Evolutionary conservation across 208 protist species (phyloP), one percentile per base, ranked within the genome.

Genomic region (Crithidia sp.): DNA sequence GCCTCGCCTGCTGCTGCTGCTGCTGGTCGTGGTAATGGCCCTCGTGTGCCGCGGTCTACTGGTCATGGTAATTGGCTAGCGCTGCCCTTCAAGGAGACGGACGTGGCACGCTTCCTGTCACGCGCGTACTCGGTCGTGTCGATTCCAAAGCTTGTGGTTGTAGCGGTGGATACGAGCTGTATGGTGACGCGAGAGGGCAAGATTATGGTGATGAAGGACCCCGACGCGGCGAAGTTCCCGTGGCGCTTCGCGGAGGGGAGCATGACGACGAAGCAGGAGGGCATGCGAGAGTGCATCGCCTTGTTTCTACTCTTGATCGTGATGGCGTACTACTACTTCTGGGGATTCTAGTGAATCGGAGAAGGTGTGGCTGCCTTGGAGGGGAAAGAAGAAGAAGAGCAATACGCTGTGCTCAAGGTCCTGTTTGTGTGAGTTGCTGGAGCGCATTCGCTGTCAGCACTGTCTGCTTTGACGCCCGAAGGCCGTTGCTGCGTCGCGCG

Each of bases 1-100:
- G 28, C 28, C 28, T 28, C 28, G 28, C 28, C 28, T 28, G 28
- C 28, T 28, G 28, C 28, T 1, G 28, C 28, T 28, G 28, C 28
- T 28, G 28, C 28, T 28, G 28, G 28, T 28, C 28, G 28, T 2
- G 28, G 28, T 28, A 54, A 41, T 13, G 50, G 62, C 17, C 4
- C 47, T 2, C 70, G 82, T 54, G 55, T 73, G 7, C 83, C 83
- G 6, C 71, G 54, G 10, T 52, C 80, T 5, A 81, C 13, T 13
- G 81, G 81, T 2, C 82, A 87, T 59, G 79, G 73, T 0, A 71
- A 85, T 17, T 92, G 90, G 84, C 50, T 86, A 37, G 82, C 84
- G 13, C 68, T 95, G 36, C 79, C 76, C 36, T 95, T 88, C 60
- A 71, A 75, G 28, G 76, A 86, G 8, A 19, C 59, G 3, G 62